Percentiles rank a stretch among this genome's conserved stretches.
Conservation (phyloP, 768 basidiomycete genomes). For the Phlegmacium glaucopus region DNA sequence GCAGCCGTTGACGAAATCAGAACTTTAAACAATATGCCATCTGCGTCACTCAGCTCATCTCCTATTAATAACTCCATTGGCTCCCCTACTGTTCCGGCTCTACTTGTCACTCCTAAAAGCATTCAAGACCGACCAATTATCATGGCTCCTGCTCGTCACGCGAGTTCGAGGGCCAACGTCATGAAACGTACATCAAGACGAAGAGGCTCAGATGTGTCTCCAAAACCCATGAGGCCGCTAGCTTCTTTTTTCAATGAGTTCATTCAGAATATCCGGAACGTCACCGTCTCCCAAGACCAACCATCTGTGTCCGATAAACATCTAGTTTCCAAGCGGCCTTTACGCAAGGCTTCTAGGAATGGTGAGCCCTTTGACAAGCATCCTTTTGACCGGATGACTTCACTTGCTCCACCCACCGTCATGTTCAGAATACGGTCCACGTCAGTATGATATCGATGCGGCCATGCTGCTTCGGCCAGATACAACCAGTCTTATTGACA, state of each 20-base stretch:
- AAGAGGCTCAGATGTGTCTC: background rate
- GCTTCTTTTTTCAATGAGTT: constrained; percentile 33
- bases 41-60: background rate
- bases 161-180: background rate
- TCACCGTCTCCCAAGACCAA: constrained; percentile 9
- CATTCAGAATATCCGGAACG: constrained; percentile 31
- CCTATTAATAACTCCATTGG: background rate
- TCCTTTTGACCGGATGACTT: too few species aligned
- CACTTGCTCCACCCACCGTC: too few species aligned
- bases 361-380: too few species aligned
- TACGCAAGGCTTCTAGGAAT: background rate
- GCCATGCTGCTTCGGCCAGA: too few species aligned
- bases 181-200: background rate
- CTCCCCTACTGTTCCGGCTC: background rate
- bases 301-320: background rate
- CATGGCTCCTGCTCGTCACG: background rate
- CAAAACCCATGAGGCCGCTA: constrained; percentile 28
- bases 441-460: too few species aligned
- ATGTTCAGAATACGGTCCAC: too few species aligned
- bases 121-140: background rate
- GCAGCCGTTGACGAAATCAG: too few species aligned
- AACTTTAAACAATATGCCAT: too few species aligned
- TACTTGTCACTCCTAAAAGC: background rate
- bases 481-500: too few species aligned
- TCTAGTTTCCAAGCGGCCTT: background rate